A percentile compares a stretch with the other conserved stretches of the same genome.
Evolutionary conservation across 1,284 basidiomycete genomes (phyloP).

Genomic region (Stereum hirsutum): DNA sequence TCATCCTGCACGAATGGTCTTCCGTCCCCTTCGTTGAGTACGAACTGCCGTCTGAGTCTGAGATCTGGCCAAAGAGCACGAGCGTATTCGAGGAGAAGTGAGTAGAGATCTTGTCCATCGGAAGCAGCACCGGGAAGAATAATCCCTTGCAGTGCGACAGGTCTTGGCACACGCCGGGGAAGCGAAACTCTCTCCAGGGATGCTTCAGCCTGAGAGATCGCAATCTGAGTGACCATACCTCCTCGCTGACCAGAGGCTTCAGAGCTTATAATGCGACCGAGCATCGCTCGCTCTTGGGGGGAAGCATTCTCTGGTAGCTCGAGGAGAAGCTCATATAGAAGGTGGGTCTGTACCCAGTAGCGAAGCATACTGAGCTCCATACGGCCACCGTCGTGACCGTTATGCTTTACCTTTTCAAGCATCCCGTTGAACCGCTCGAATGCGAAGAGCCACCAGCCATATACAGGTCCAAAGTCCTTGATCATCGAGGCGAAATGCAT

Average conservation of each 20-base stretch:
- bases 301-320: not conserved
- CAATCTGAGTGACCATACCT: not conserved
- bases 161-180: too few relatives aligned
- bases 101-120: not conserved
- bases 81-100: not conserved
- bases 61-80: not conserved
- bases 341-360: constrained; percentile 21
- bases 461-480: constrained; percentile 22
- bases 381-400: constrained; percentile 22
- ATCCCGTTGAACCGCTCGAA: constrained; percentile 27
- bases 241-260: not conserved
- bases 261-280: not conserved
- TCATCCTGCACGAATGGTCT: not conserved
- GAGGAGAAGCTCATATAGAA: constrained; percentile 18
- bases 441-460: constrained; percentile 27
- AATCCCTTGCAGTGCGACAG: not conserved
- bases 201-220: not conserved
- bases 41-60: not conserved
- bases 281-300: not conserved
- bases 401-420: constrained; percentile 23
- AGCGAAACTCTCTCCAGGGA: too few relatives aligned
- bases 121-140: not conserved
- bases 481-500: constrained; percentile 22
- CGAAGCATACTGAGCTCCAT: constrained; percentile 23
- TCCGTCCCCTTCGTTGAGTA: not conserved